Conservation (phyloP, 495 filamentous ascomycete species). For the Lichina pygmaea region DNA sequence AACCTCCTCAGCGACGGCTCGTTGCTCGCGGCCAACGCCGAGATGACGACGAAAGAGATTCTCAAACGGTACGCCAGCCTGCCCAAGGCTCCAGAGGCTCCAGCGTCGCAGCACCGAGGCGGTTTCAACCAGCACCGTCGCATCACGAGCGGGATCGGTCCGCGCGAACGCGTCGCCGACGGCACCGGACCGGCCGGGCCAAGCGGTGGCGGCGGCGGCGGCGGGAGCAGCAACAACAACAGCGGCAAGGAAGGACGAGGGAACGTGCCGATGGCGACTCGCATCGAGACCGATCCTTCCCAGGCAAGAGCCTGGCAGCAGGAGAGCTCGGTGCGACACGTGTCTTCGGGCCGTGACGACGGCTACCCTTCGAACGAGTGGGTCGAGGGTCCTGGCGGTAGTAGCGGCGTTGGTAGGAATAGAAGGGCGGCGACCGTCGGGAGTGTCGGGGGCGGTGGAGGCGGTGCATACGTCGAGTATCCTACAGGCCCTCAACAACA, state of each 20-base stretch:
- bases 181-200: neutral
- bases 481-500: too few species aligned
- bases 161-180: too few species aligned
- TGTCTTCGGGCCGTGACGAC: slow-evolving; percentile 8
- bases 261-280: slow-evolving; percentile 23
- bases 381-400: too few species aligned
- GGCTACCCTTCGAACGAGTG: too few species aligned
- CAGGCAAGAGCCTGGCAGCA: slow-evolving; percentile 48
- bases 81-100: slow-evolving; percentile 18
- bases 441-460: too few species aligned
- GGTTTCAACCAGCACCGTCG: neutral
- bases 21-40: slow-evolving; percentile 52
- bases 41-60: slow-evolving; percentile 93
- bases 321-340: slow-evolving; percentile 54
- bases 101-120: neutral
- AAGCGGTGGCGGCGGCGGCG: neutral
- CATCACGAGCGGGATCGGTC: too few species aligned
- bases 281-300: slow-evolving; percentile 55
- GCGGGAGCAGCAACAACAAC: neutral
- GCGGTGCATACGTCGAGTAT: too few species aligned
- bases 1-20: slow-evolving; percentile 58
- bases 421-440: too few species aligned
- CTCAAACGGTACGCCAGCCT: slow-evolving; percentile 70
- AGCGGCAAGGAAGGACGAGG: slow-evolving; percentile 20
- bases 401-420: too few species aligned